A percentile compares a stretch with the other conserved stretches of the same genome.
These are phyloP conservation scores for Triticum dicoccoides DNA, from an alignment of 176 grass and related monocot genomes.

Conservation along the genomic window DNA sequence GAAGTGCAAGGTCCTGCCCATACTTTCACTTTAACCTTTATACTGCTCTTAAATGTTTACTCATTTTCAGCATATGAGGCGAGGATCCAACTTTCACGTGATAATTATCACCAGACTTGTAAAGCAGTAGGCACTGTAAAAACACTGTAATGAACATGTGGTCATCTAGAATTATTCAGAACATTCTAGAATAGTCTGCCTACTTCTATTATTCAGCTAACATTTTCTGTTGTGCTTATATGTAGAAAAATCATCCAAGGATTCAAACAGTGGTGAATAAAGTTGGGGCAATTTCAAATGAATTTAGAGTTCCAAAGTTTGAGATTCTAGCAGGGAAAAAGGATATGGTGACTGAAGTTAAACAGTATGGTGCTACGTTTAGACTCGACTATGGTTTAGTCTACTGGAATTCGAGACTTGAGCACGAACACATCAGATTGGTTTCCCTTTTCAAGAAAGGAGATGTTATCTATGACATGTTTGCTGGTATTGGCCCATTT, in stretches of 20 bases:
- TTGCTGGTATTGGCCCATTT: conserved; percentile 96
- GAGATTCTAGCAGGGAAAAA: conserved; percentile 84
- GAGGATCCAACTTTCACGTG: neutral
- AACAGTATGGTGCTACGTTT: conserved; percentile 94
- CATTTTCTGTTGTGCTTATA: conserved; percentile 20
- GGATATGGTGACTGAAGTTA: conserved; percentile 88
- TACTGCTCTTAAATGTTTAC: neutral
- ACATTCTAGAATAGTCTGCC: neutral
- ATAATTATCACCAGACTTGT: neutral
- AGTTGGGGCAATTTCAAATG: conserved; percentile 91
- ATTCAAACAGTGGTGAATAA: conserved; percentile 95
- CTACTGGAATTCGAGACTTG: conserved; percentile 99
- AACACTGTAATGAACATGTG: neutral
- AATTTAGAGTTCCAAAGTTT: conserved; percentile 91
- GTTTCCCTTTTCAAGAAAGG: conserved; percentile 90
- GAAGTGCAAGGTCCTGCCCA: neutral
- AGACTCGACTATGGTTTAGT: conserved; percentile 92
- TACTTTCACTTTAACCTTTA: neutral
- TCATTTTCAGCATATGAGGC: neutral
- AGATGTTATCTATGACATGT: conserved; percentile 93
- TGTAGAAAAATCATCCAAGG: conserved; percentile 91
- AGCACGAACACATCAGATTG: conserved; percentile 87
- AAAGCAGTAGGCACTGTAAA: neutral
- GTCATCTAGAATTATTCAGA: neutral
- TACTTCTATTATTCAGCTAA: conserved; percentile 17